Base-by-base conservation (phyloP, 495 filamentous ascomycete species). In the Tuber microsphaerosporum region DNA sequence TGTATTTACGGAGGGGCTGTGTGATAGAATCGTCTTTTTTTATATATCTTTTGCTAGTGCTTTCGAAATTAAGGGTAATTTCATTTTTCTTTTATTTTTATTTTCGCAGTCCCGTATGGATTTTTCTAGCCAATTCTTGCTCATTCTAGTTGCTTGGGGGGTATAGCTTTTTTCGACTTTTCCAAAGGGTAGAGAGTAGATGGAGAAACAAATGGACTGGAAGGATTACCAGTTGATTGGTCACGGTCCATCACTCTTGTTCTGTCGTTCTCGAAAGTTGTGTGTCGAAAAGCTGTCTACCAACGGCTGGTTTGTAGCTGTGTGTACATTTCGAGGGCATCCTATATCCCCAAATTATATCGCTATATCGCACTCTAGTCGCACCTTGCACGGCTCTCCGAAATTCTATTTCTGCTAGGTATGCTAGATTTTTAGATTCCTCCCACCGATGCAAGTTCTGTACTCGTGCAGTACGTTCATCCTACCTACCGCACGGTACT, bases 11-110 rank as follows among this genome's bases (percentile, higher is more conserved):
- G 26, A 65, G 26, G 56, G 56, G 26, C 31, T 65, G 56, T 65
- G 56, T 65, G 56, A 65, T 65, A 65, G 56, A 65, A 65, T 65
- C 26, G 1, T 34, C 26, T 31, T 34, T 65, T 61, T 65, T 65
- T 65, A 65, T 65, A 65, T 65, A 65, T 34, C 56, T 65, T 65
- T 65, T 65, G 26, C 7, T 65, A 26, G 56, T 65, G 56, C 17
- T 65, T 65, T 65, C 19, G 26, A 65, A 5, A 65, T 65, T 65
- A 65, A 17, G 56, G 56, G 56, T 65, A 65, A 65, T 65, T 65
- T 65, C 14, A 5, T 34, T 65, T 65, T 65, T 65, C 56, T 14
- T 61, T 61, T 65, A 65, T 65, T 7, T 34, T 26, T 34, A 65
- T 31, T 65, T 31, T 65, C 17, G 26, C 56, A 19, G 56, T 12